Base-by-base conservation (phyloP, 2,329 filamentous ascomycete species). In the Pseudocercospora eumusae region DNA sequence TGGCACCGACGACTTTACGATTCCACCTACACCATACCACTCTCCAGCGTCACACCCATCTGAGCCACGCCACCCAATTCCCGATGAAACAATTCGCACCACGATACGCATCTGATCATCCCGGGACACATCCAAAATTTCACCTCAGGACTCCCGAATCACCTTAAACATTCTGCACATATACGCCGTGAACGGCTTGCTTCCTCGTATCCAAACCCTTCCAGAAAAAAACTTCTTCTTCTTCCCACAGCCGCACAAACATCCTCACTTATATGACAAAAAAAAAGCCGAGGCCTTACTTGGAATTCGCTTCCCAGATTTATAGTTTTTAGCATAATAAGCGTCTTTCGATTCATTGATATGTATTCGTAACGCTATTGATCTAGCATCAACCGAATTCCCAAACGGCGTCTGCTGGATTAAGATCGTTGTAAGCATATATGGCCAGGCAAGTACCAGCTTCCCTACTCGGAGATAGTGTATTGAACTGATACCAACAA, bases 21-120 rank as follows among this genome's bases (percentile, higher is more conserved):
- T 50, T 50, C 45, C 45, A 50, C 15, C 25, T 50, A 8, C n/a
- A 50, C 45, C 45, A 50, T 50, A 27, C 45, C 45, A 27, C 45
- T 18, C 45, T 27, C 8, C 45, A 50, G 21, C 45, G n/a, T 21
- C 45, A 7, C n/a, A 7, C 45, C 45, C 45, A 50, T 50, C 21
- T 50, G 45, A 18, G n/a, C 45, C 45, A 27, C 23, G 4, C 45
- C 45, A 7, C 45, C 45, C 45, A 25, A 6, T 18, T 13, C 18
- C 21, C 4, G 15, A 10, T 21, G 1, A 21, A 7, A 20, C 8
- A 15, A 21, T 15, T 50, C 45, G 45, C 45, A 21, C 10, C 45
- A 21, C 45, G 27, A 10, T 50, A 50, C n/a, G n/a, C 42, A 21
- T 20, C 15, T 10, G 9, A 44, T 18, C n/a, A 18, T 44, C 40